A percentile compares a stretch with the other conserved stretches of the same genome.
These are phyloP conservation scores for Cutaneotrichosporon dermatis DNA, from an alignment of 1,284 basidiomycete species.

Conservation along the genomic window DNA sequence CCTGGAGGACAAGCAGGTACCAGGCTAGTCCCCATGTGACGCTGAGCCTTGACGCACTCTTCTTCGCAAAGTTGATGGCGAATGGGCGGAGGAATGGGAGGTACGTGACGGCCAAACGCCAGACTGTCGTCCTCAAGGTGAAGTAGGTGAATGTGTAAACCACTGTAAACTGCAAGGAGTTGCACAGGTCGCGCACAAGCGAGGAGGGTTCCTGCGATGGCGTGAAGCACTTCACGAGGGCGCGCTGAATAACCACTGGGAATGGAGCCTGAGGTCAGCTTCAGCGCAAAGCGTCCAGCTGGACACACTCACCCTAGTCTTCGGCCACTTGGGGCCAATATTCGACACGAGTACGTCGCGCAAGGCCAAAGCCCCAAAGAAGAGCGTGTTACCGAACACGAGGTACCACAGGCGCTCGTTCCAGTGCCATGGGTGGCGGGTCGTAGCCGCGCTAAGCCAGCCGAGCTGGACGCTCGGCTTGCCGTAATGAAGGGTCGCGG, in stretches of 20 bases:
- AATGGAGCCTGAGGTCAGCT: slow-evolving; percentile 17
- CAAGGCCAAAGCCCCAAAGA: slow-evolving; percentile 25
- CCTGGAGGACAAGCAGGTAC: slow-evolving; percentile 28
- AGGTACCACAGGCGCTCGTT: slow-evolving; percentile 47
- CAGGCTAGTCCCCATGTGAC: slow-evolving; percentile 25
- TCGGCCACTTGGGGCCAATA: slow-evolving; percentile 32
- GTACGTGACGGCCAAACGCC: slow-evolving; percentile 19
- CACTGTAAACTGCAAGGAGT: slow-evolving; percentile 7
- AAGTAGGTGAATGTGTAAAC: slow-evolving; percentile 21
- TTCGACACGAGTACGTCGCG: slow-evolving; percentile 27
- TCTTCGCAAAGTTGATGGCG: slow-evolving; percentile 38
- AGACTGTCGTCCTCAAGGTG: slow-evolving; percentile 13
- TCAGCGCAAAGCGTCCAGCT: too few relatives aligned
- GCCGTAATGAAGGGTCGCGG: slow-evolving; percentile 10
- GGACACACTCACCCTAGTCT: slow-evolving; percentile 1
- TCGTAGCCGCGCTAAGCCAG: slow-evolving; percentile 21
- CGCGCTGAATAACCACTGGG: slow-evolving; percentile 18
- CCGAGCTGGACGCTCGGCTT: slow-evolving; percentile 18
- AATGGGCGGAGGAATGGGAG: slow-evolving; percentile 30
- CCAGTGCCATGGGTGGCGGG: slow-evolving; percentile 39
- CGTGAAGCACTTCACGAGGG: slow-evolving; percentile 10
- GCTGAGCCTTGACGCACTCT: slow-evolving; percentile 17
- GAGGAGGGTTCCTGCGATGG: not conserved
- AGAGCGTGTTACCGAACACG: slow-evolving; percentile 25
- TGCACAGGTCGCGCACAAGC: not conserved